Evolutionary conservation across 306 rosid species (phyloP), one percentile per base, ranked within the genome.

Genomic region (Aeschynomene evenia): DNA sequence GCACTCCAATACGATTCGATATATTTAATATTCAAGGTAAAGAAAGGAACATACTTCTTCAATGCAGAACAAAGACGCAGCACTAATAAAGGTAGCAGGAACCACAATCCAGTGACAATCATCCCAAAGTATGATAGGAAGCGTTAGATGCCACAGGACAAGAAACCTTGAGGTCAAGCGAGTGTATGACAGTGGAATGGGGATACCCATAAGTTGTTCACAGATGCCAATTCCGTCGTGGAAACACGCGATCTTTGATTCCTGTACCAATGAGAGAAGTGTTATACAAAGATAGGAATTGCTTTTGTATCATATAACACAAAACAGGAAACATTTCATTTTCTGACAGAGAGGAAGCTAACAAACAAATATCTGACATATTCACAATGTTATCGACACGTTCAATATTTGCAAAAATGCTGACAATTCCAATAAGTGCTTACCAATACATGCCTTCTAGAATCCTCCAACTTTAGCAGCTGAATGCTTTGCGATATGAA

Each of bases 11-110:
- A 55, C 15, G 15, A 33, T 60, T 60, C 60, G 57, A 71, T 9
- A 26, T 45, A 36, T 55, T 16, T 55, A 54, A 49, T 54, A 42
- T 67, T 58, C 13, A 10, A 72, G 40, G 36, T 33, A 46, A 34
- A 54, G 58, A 19, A 65, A 58, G 52, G 68, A 28, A 53, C 76
- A 64, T 86, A 92, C 98, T 79, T 92, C 96, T 78, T 92, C 98
- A 46, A 92, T 92, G 87, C 98, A 89, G 89, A 92, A 92, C 86
- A 92, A 80, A 34, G 98, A 81, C 21, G 98, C 91, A n/a, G 98
- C 98, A 6, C 96, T 92, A 11, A 92, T 14, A 43, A 92, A 92
- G 62, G 98, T 92, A 39, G 98, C 96, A 36, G 98, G 98, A 83
- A 92, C 86, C 29, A 92, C 98, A 57, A 92, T 82, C 98, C 98